Evolutionary conservation across 2,329 filamentous ascomycete genomes (phyloP), one percentile per base, ranked within the genome.

Genomic region (Penicillium sp.): DNA sequence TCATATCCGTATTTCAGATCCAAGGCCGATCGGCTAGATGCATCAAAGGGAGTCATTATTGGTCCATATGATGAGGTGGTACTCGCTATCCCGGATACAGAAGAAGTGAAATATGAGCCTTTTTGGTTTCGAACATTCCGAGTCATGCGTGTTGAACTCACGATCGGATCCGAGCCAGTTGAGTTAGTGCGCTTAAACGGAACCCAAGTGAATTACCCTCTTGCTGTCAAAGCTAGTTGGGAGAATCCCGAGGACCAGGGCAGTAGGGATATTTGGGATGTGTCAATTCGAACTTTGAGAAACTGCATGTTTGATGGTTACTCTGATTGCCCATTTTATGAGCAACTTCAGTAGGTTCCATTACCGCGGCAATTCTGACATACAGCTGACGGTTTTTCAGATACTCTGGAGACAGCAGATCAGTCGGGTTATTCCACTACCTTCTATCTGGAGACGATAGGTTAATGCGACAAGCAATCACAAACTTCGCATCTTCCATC

Each of bases 91-190:
- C 46, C 59, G 0, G 54, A 48, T 3, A 26, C 19, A 0, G 26
- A 64, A 13, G 48, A 33, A 2, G 51, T 58, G 9, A 11, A 54
- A 3, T 76, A 76, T 47, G 73, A 76, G 46, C 75, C 75, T 1
- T 77, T 77, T 53, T 75, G 74, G 73, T 78, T 77, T 53, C 70
- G 75, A 13, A 77, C 75, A 0, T 77, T 77, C 29, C 70, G 74
- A 1, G 48, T 77, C 6, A 47, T 77, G 13, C 60, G 67, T 2
- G 47, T 77, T 3, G 66, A 73, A 22, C 61, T 77, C 11, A 55
- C 50, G 0, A 60, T 70, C 24, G 69, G 65, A 1, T 7, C 51
- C 0, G 60, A 55, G 9, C 59, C 66, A 1, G 63, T 75, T 2
- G 54, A 67, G 33, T 46, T 76, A 0, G 1, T 61, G 0, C 63